phyloP scores from a whole-genome alignment of 169 alveolate genomes.

The Babesia divergens region DNA sequence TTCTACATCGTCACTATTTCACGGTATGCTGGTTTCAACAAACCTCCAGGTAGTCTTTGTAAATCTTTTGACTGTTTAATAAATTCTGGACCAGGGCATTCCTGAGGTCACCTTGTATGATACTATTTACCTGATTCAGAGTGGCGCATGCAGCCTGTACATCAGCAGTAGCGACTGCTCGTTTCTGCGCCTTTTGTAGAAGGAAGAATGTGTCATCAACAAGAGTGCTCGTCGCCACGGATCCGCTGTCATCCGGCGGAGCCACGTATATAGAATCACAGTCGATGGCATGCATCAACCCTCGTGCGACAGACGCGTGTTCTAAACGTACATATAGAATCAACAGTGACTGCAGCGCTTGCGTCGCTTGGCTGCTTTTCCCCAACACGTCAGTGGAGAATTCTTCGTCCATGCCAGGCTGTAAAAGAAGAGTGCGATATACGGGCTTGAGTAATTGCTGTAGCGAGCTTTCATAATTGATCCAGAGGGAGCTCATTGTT shows the following conservation, averaged over 20 bases:
- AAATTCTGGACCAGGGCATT: conserved; percentile 33
- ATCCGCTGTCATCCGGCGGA: conserved; percentile 18
- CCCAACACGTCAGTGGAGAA: conserved; percentile 31
- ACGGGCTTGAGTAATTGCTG: conserved; percentile 37
- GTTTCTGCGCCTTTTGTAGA: conserved; percentile 59
- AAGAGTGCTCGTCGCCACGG: conserved; percentile 49
- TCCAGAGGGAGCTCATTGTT: conserved; percentile 43
- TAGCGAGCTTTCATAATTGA: conserved; percentile 34
- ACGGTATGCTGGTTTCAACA: not conserved
- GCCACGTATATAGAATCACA: conserved; percentile 37
- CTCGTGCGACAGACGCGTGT: conserved; percentile 20
- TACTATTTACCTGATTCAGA: conserved; percentile 44
- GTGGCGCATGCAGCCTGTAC: conserved; percentile 67
- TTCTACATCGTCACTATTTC: not conserved
- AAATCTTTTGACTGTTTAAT: conserved; percentile 31
- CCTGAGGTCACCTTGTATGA: conserved; percentile 30
- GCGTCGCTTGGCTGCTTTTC: conserved; percentile 32
- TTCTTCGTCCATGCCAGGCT: not conserved
- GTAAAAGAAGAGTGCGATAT: not conserved
- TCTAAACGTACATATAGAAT: conserved; percentile 40
- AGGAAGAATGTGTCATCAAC: conserved; percentile 62
- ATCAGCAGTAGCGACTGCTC: conserved; percentile 64
- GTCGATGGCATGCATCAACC: conserved; percentile 41
- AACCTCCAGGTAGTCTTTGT: conserved; percentile 41
- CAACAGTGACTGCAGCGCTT: conserved; percentile 37